Evolutionary conservation across 2,329 filamentous ascomycete species (phyloP), one percentile per base, ranked within the genome.

Genomic region (Penicillium sp.): DNA sequence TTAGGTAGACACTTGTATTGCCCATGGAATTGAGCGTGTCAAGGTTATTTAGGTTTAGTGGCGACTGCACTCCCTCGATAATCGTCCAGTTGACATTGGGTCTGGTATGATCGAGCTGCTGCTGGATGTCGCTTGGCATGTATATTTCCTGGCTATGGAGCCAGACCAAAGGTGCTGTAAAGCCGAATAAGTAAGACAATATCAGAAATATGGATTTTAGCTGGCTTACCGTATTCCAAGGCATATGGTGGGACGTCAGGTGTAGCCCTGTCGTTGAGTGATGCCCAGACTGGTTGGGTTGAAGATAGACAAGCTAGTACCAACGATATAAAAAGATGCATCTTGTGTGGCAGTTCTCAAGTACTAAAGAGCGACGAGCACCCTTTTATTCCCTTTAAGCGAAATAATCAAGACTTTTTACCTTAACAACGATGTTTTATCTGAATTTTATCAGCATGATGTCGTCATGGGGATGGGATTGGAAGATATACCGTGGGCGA

Each of bases 91-190:
- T 77, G 21, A 81, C 69, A 53, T 75, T 62, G 4, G 81, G 80
- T 39, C 71, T 72, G 7, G 79, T 81, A 63, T 83, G 75, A 31
- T 70, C 65, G 12, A 83, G 62, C 58, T 82, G 80, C 12, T 74
- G 70, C 35, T 68, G 71, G 27, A 83, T 77, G 59, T 81, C 79
- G 42, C 79, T 80, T 6, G 82, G 82, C 48, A 78, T 76, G 64
- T 81, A 83, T 29, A 68, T 62, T 59, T 84, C 82, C 59, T 74
- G 60, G 27, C 75, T 76, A 60, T 82, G 76, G 9, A 83, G 74
- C 74, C 79, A 83, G 35, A 82, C 74, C 4, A 83, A 60, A 8
- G 82, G 82, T 35, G 81, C 82, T 83, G 49, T 35, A 62, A 59
- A 57, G 27, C 13, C 9, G 17, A 9, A 27, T 42, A 29, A 27